A percentile compares a stretch with the other conserved stretches of the same genome.
Conservation (phyloP, 805 yeast species). For the Blastobotrys chiropterorum region DNA sequence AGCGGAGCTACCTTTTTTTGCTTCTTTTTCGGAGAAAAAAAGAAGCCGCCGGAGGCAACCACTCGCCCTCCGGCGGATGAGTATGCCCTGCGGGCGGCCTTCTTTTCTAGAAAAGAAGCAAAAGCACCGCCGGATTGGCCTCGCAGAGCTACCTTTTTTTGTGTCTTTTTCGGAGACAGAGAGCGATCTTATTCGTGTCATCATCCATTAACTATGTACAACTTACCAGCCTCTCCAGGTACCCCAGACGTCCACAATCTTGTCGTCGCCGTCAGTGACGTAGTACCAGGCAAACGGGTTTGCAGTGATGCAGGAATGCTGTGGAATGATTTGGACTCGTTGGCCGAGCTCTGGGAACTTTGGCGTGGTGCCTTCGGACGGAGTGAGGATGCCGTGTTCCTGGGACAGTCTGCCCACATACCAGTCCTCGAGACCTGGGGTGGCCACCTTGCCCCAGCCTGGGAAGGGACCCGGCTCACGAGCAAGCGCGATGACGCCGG, state of each 20-base stretch:
- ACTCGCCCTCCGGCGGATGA: too few species aligned
- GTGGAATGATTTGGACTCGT: conserved; percentile 52
- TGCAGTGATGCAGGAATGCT: conserved; percentile 70
- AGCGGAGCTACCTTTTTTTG: too few species aligned
- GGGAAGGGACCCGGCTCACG: conserved; percentile 56
- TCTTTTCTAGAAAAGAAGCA: too few species aligned
- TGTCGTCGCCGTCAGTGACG: conserved; percentile 43
- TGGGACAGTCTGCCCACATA: conserved; percentile 62
- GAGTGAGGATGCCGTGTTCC: conserved; percentile 72
- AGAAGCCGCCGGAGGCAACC: too few species aligned
- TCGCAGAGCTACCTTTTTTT: too few species aligned
- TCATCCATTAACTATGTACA: conserved; percentile 1
- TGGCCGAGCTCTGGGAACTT: conserved; percentile 38
- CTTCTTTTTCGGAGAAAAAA: too few species aligned
- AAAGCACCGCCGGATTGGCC: too few species aligned
- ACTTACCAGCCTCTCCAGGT: conserved; percentile 49
- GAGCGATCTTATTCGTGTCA: too few species aligned
- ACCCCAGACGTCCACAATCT: conserved; percentile 56
- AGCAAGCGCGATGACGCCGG: conserved; percentile 66
- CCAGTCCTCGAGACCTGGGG: conserved; percentile 48
- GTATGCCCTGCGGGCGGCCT: too few species aligned
- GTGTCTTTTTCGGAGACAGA: not conserved
- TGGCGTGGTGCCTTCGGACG: conserved; percentile 28
- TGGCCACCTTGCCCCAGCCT: conserved; percentile 50
- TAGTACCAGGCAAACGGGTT: conserved; percentile 53